These are phyloP conservation scores for Globomyces sp. DNA, from an alignment of 371 early-diverging fungal genomes.

Conservation along the genomic window DNA sequence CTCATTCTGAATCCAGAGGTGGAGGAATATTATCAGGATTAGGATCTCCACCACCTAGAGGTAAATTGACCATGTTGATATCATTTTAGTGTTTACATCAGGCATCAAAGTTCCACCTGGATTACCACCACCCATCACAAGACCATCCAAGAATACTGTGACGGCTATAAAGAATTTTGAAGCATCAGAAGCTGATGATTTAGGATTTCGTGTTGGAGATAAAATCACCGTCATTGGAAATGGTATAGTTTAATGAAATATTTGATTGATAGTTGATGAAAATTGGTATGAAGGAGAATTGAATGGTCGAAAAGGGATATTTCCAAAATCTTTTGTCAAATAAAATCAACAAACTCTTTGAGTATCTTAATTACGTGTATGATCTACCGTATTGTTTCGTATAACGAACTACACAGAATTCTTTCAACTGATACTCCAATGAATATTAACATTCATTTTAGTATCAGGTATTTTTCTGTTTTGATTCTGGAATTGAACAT, in stretches of 20 bases:
- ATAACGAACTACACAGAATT: too few relatives aligned
- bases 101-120: slow-evolving; percentile 4
- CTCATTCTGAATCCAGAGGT: not conserved
- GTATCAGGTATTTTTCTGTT: too few relatives aligned
- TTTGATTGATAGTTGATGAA: slow-evolving; percentile 2
- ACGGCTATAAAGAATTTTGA: slow-evolving; percentile 2
- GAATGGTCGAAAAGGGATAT: slow-evolving; percentile 3
- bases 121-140: not conserved
- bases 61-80: too few relatives aligned
- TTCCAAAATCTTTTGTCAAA: slow-evolving; percentile 15
- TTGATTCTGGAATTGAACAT: too few relatives aligned
- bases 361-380: not conserved
- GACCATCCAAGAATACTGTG: not conserved
- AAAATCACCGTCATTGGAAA: not conserved
- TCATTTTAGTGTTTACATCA: not conserved
- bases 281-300: slow-evolving; percentile 14
- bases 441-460: too few relatives aligned
- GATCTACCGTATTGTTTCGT: too few relatives aligned
- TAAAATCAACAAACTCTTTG: not conserved
- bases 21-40: not conserved
- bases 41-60: not conserved
- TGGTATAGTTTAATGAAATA: not conserved
- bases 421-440: too few relatives aligned
- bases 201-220: slow-evolving; percentile 5
- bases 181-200: slow-evolving; percentile 3